Conservation (phyloP, 176 grass and related monocot genomes). For the Thinopyrum elongatum region DNA sequence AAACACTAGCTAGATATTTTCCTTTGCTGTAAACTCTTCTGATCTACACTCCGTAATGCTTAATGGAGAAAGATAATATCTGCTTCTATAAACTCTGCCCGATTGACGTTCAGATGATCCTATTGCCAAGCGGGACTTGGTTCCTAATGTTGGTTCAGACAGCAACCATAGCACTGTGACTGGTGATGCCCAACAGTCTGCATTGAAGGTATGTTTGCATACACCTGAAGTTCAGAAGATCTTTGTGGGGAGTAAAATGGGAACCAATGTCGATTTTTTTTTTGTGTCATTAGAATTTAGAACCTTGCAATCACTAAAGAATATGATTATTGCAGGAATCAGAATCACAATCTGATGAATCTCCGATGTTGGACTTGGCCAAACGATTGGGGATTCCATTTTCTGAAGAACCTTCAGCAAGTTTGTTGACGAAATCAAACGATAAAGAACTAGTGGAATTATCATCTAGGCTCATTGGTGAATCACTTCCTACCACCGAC, state of each 20-base stretch:
- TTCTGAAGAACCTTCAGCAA: constrained; percentile 56
- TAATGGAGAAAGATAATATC: not conserved
- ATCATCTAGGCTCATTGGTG: constrained; percentile 60
- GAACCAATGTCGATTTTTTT: not conserved
- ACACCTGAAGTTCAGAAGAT: not conserved
- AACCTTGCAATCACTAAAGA: constrained; percentile 7
- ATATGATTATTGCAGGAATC: constrained; percentile 24
- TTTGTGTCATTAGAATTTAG: not conserved
- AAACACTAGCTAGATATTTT: no score
- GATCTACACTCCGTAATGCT: not conserved
- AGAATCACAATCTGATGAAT: constrained; percentile 19
- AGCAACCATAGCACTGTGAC: constrained; percentile 32
- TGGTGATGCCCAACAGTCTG: constrained; percentile 35
- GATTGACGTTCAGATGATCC: constrained; percentile 68
- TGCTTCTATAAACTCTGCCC: constrained; percentile 9
- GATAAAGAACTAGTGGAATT: constrained; percentile 84
- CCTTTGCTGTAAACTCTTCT: no score
- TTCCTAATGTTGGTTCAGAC: constrained; percentile 46
- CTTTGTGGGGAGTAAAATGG: not conserved
- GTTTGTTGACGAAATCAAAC: constrained; percentile 65
- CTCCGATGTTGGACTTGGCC: constrained; percentile 58
- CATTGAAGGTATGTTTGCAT: constrained; percentile 49
- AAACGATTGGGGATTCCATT: constrained; percentile 72
- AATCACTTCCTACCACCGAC: constrained; percentile 57
- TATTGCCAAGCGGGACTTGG: constrained; percentile 69